These are phyloP conservation scores for Thelephora terrestris DNA, from an alignment of 1,284 basidiomycete species.

Conservation along the genomic window DNA sequence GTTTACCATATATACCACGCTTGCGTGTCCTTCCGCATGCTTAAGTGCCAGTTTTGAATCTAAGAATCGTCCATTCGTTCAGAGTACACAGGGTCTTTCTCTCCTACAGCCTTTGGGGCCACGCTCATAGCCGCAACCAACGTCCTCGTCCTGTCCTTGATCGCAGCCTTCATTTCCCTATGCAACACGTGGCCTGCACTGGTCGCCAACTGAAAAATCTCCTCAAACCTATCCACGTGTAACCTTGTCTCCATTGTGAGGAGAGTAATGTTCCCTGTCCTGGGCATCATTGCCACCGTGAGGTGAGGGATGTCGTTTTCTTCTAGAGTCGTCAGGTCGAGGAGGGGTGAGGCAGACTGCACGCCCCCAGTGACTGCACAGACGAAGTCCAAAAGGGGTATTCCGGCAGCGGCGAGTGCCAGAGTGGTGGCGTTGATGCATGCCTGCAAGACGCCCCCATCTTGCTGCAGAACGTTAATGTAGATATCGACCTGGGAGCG, in stretches of 20 bases:
- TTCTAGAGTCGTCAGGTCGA: constrained; percentile 84
- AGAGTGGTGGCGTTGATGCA: constrained; percentile 94
- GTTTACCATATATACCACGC: neutral
- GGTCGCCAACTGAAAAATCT: constrained; percentile 73
- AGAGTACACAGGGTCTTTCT: constrained; percentile 14
- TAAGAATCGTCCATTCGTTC: constrained; percentile 21
- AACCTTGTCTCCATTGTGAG: constrained; percentile 92
- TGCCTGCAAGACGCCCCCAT: constrained; percentile 87
- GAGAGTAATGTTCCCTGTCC: constrained; percentile 74
- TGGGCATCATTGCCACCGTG: constrained; percentile 83
- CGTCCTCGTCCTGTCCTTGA: constrained; percentile 53
- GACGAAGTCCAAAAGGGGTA: constrained; percentile 87
- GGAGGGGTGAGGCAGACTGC: constrained; percentile 65
- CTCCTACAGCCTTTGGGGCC: constrained; percentile 16
- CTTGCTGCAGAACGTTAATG: constrained; percentile 87
- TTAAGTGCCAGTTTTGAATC: neutral
- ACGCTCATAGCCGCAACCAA: constrained; percentile 42
- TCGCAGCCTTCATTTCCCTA: constrained; percentile 72
- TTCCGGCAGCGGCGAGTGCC: constrained; percentile 83
- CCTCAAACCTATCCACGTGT: constrained; percentile 87
- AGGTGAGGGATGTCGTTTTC: constrained; percentile 85
- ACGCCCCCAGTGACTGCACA: constrained; percentile 79
- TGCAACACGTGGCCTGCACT: constrained; percentile 76
- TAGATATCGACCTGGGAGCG: constrained; percentile 91
- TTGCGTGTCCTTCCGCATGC: too few species aligned